Evolutionary conservation across 768 basidiomycete genomes (phyloP).

Genomic region (Mycena floridula): DNA sequence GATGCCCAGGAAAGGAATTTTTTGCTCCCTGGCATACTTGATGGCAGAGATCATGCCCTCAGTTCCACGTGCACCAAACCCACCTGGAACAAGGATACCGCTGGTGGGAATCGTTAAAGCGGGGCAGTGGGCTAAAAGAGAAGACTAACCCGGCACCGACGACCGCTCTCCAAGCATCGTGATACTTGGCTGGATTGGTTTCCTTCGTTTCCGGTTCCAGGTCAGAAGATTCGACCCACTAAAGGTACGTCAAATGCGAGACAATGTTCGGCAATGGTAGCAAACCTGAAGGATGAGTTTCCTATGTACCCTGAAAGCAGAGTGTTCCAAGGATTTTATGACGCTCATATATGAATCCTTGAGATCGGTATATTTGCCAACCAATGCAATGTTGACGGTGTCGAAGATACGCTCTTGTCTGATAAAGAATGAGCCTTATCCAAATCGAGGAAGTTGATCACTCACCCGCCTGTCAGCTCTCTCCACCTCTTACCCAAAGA

Average conservation of each 20-base stretch:
- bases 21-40: constrained; percentile 94
- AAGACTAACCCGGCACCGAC: constrained; percentile 77
- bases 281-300: constrained; percentile 77
- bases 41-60: constrained; percentile 99
- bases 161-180: constrained; percentile 91
- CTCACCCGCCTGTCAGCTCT: constrained; percentile 75
- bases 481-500: constrained; percentile 75
- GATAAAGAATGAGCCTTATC: constrained; percentile 1
- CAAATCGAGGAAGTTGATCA: constrained; percentile 4
- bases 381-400: constrained; percentile 80
- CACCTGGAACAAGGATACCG: constrained; percentile 95
- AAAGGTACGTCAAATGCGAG: background rate
- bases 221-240: constrained; percentile 98
- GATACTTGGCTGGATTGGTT: constrained; percentile 80
- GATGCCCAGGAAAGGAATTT: constrained; percentile 91
- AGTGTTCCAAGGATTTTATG: constrained; percentile 93
- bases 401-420: constrained; percentile 96
- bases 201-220: constrained; percentile 79
- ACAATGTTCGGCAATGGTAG: background rate
- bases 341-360: constrained; percentile 99
- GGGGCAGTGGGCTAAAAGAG: constrained; percentile 4
- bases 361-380: constrained; percentile 95
- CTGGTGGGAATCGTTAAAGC: constrained; percentile 40
- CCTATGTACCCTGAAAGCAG: constrained; percentile 85
- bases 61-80: constrained; percentile 88